Conservation (phyloP, 805 yeast genomes). For the Komagataella pseudopastoris region DNA sequence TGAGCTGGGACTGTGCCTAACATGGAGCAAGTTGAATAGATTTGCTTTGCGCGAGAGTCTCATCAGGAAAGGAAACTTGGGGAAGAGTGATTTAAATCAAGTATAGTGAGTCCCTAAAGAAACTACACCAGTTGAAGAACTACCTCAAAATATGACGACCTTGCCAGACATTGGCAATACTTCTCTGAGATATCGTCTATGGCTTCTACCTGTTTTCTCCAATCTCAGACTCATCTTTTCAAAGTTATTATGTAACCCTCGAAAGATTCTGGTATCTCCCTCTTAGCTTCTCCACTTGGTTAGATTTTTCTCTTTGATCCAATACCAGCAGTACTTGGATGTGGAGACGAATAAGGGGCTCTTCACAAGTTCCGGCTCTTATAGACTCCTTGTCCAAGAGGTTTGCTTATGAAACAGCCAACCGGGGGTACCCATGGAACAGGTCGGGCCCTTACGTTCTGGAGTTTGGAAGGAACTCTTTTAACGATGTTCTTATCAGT, state of each 20-base stretch:
- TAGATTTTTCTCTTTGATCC: neutral
- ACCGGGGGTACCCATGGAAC: neutral
- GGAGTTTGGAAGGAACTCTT: neutral
- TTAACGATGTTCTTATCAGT: neutral
- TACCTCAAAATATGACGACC: neutral
- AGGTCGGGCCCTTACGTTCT: neutral
- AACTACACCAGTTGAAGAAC: neutral
- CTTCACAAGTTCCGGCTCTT: neutral
- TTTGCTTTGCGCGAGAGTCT: neutral
- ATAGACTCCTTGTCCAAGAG: neutral
- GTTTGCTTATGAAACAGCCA: neutral
- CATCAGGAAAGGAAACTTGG: neutral
- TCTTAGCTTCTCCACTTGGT: neutral
- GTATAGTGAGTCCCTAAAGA: neutral
- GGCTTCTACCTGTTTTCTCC: neutral
- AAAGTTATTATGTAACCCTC: neutral
- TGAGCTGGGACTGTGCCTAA: neutral
- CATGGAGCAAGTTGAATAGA: neutral
- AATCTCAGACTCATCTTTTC: neutral
- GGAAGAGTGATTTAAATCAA: neutral
- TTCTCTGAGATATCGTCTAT: neutral
- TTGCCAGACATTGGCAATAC: neutral
- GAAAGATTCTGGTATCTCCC: neutral
- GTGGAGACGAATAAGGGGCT: neutral
- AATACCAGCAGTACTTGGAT: neutral